Conservation (phyloP, 495 filamentous ascomycete genomes). For the Oidiodendron maius region DNA sequence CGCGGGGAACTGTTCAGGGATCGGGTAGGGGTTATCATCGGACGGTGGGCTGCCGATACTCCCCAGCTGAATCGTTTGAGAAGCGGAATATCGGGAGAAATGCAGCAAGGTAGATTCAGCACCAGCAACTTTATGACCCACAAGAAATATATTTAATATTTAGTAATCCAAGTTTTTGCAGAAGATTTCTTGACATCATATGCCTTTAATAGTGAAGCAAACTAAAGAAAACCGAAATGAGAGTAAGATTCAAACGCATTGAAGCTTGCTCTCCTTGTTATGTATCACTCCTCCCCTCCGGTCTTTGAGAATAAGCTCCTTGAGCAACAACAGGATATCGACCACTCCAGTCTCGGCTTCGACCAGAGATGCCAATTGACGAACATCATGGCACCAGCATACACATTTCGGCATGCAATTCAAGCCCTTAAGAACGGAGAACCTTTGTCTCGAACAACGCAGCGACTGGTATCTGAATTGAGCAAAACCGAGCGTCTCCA, state of each 20-base stretch:
- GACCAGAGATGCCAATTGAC: not conserved
- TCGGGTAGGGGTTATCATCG: not conserved
- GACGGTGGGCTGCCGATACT: not conserved
- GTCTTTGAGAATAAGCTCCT: not conserved
- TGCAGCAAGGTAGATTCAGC: not conserved
- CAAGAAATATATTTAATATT: not conserved
- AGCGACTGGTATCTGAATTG: not conserved
- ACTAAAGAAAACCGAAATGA: not conserved
- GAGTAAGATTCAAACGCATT: not conserved
- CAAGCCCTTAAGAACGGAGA: not conserved
- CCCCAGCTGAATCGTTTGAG: not conserved
- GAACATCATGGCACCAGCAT: not conserved
- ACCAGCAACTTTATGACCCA: not conserved
- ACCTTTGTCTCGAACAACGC: not conserved
- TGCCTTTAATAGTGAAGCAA: not conserved
- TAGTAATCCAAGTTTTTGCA: too few relatives aligned
- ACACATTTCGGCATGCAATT: not conserved
- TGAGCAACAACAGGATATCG: not conserved
- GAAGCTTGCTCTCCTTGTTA: not conserved
- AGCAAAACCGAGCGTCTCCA: conserved; percentile 12
- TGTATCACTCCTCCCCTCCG: not conserved
- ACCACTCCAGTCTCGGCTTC: not conserved
- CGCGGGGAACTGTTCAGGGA: too few relatives aligned
- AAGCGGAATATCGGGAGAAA: not conserved
- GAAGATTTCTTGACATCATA: not conserved